Evolutionary conservation across 2,329 filamentous ascomycete genomes (phyloP).

Genomic region (Aureobasidium melanogenum): DNA sequence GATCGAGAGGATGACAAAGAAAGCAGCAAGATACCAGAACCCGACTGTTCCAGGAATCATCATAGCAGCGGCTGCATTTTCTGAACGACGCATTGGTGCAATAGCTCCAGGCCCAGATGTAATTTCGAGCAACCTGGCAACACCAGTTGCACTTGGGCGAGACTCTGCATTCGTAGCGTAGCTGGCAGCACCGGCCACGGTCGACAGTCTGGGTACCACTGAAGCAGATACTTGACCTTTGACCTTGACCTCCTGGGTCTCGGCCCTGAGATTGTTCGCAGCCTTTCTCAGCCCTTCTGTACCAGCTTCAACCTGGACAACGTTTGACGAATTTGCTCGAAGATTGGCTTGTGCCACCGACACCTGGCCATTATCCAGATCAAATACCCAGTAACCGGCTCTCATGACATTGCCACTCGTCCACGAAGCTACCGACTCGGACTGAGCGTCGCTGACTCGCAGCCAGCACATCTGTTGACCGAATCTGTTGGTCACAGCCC

Average conservation of each 20-base stretch:
- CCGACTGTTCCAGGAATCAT: background rate
- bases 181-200: background rate
- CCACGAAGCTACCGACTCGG: background rate
- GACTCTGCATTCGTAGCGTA: background rate
- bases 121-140: no score
- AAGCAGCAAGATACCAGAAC: background rate
- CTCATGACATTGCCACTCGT: constrained; percentile 23
- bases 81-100: background rate
- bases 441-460: constrained; percentile 14
- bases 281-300: background rate
- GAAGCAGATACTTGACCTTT: background rate
- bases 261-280: background rate
- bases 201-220: background rate
- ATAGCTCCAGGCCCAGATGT: background rate
- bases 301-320: background rate
- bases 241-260: background rate
- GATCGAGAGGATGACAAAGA: background rate
- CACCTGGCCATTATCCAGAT: constrained; percentile 27
- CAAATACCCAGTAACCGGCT: constrained; percentile 28
- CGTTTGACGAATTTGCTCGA: background rate
- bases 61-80: background rate
- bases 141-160: background rate
- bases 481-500: background rate
- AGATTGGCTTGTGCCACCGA: constrained; percentile 24
- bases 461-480: constrained; percentile 6